A percentile compares a stretch with the other conserved stretches of the same genome.
Conservation (phyloP, 208 protist species). For the Lotmaria passim region DNA sequence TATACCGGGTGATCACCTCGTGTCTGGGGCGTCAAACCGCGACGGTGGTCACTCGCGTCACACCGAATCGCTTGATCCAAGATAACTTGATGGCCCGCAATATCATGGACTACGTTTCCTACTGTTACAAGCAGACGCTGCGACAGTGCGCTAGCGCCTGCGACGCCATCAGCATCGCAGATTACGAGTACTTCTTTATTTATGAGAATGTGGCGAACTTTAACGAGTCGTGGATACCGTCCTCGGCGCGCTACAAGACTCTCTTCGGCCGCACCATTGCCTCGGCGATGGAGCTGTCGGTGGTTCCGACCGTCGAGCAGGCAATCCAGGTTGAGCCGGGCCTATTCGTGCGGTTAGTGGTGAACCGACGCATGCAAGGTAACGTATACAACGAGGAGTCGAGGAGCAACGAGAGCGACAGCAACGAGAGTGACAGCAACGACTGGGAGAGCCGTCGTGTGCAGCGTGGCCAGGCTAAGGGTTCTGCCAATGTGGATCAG, state of each 20-base stretch:
- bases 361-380: slow-evolving; percentile 7
- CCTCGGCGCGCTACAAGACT: slow-evolving; percentile 25
- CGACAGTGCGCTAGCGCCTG: slow-evolving; percentile 17
- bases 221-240: slow-evolving; percentile 34
- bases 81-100: slow-evolving; percentile 28
- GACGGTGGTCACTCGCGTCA: slow-evolving; percentile 31
- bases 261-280: slow-evolving; percentile 36
- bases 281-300: slow-evolving; percentile 38
- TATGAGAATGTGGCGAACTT: slow-evolving; percentile 21
- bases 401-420: background rate
- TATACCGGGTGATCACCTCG: slow-evolving; percentile 32
- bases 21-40: slow-evolving; percentile 35
- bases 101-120: slow-evolving; percentile 36
- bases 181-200: slow-evolving; percentile 35
- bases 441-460: background rate
- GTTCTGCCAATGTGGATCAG: background rate
- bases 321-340: slow-evolving; percentile 83
- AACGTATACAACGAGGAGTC: slow-evolving; percentile 1
- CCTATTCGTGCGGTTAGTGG: slow-evolving; percentile 53
- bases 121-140: slow-evolving; percentile 31
- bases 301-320: slow-evolving; percentile 46
- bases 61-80: slow-evolving; percentile 23
- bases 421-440: slow-evolving; percentile 17
- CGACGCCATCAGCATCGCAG: slow-evolving; percentile 25
- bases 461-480: background rate